phyloP scores from a whole-genome alignment of 768 basidiomycete genomes.

The Hirschioporus abietinus region DNA sequence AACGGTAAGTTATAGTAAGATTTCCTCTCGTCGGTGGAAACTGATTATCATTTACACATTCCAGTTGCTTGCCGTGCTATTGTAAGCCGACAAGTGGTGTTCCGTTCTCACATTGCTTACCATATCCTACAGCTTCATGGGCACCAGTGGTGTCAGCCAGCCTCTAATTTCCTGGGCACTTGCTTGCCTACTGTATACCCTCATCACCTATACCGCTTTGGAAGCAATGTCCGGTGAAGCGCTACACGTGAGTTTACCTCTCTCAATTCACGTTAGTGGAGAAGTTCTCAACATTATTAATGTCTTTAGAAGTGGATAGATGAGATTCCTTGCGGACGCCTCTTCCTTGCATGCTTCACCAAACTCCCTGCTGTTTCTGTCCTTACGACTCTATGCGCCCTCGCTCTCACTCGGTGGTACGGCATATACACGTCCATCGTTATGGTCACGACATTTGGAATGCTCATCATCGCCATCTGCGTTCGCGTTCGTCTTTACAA shows the following conservation, averaged over 20 bases:
- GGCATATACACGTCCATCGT: background rate
- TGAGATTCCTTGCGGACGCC: background rate
- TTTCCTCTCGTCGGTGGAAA: background rate
- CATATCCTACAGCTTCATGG: background rate
- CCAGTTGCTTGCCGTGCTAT: background rate
- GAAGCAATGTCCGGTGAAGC: slow-evolving; percentile 2
- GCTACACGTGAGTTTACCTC: background rate
- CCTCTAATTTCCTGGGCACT: slow-evolving; percentile 3
- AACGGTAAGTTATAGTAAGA: background rate
- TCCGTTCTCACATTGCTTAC: background rate
- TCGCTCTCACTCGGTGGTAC: slow-evolving; percentile 2
- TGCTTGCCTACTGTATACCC: slow-evolving; percentile 4
- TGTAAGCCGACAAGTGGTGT: background rate
- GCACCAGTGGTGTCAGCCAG: background rate
- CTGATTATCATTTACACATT: background rate
- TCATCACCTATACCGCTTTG: background rate
- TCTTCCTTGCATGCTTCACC: background rate
- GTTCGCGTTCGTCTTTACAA: background rate
- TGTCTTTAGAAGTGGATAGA: background rate
- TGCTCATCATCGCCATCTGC: background rate
- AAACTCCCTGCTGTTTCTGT: slow-evolving; percentile 1
- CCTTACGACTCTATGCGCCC: background rate
- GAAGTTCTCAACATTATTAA: background rate
- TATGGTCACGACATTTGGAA: background rate
- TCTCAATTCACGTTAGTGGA: background rate